Evolutionary conservation across 768 basidiomycete species (phyloP), one percentile per base, ranked within the genome.

Genomic region (Lentinus brumalis): DNA sequence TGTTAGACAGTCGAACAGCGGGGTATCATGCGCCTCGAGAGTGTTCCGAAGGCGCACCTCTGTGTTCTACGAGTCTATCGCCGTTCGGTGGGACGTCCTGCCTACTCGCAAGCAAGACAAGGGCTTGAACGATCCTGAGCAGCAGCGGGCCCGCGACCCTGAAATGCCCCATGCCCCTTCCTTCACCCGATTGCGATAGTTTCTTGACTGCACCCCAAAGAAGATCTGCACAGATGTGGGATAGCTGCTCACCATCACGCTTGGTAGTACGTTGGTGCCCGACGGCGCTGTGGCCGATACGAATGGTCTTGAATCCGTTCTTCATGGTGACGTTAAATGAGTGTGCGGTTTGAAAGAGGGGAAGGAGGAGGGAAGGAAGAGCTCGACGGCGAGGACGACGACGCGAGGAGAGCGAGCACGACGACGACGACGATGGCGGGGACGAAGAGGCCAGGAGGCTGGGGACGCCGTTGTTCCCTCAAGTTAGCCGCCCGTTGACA

Each of bases 221-320:
- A 52, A 4, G 16, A 5, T 12, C 26, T 12, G 38, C 9, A 47
- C n/a, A 31, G 15, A n/a, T 40, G 5, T 14, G 29, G 38, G 18
- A 45, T 21, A 8, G 9, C 10, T 6, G 15, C 41, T n/a, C 45
- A 66, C 65, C 53, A 57, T 66, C 65, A 30, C 65, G 61, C 49
- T 66, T 66, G 54, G 51, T 56, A 35, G 12, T n/a, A 30, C 35
- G 56, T 12, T 62, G 51, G 31, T 60, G 59, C 26, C 35, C 55
- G 21, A 45, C 59, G 16, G 40, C 56, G 49, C 56, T 55, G 45
- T 66, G 65, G 12, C 65, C 65, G 10, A 60, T 44, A 12, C 65
- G 59, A 38, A 64, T 47, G 16, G 51, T 60, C 59, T 60, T 62
- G 61, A 66, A 66, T 10, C 55, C 59, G 46, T 32, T 62, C 56